A percentile compares a stretch with the other conserved stretches of the same genome.
phyloP scores from a whole-genome alignment of 2,329 filamentous ascomycete genomes.

The Ceratocystis diversiconidia region DNA sequence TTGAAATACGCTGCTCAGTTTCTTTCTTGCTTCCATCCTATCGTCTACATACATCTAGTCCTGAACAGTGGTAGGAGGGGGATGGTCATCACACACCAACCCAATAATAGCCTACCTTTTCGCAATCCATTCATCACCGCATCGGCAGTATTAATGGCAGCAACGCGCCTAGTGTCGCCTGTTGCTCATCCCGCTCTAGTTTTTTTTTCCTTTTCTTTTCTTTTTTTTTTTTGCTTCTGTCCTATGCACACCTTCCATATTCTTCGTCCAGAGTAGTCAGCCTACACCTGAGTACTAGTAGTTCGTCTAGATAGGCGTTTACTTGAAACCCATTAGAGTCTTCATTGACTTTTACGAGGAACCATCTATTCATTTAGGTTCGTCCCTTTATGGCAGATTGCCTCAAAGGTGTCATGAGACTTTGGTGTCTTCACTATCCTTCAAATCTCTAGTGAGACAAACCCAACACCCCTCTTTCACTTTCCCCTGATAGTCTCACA shows the following conservation, averaged over 20 bases:
- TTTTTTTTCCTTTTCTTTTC: too few species aligned
- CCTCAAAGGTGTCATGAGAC: neutral
- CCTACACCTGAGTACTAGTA: neutral
- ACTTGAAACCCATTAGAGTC: neutral
- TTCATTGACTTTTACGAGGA: neutral
- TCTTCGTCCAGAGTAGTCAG: neutral
- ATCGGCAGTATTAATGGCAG: neutral
- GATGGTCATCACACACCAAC: neutral
- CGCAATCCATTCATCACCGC: neutral
- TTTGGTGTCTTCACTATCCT: neutral
- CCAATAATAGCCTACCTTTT: neutral
- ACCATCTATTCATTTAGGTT: too few species aligned
- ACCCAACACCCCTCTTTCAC: neutral
- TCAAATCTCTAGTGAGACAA: constrained; percentile 2
- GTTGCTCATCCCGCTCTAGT: neutral
- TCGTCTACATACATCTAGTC: neutral
- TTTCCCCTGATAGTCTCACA: neutral
- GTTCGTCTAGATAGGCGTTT: neutral
- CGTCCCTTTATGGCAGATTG: neutral
- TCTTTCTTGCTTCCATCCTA: neutral
- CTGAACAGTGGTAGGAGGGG: neutral
- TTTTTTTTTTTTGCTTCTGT: neutral
- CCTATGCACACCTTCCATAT: neutral
- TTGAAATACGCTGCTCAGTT: neutral
- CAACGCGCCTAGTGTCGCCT: constrained; percentile 14